These are phyloP conservation scores for Lodderomyces theae DNA, from an alignment of 1,139 yeast genomes.

Conservation along the genomic window DNA sequence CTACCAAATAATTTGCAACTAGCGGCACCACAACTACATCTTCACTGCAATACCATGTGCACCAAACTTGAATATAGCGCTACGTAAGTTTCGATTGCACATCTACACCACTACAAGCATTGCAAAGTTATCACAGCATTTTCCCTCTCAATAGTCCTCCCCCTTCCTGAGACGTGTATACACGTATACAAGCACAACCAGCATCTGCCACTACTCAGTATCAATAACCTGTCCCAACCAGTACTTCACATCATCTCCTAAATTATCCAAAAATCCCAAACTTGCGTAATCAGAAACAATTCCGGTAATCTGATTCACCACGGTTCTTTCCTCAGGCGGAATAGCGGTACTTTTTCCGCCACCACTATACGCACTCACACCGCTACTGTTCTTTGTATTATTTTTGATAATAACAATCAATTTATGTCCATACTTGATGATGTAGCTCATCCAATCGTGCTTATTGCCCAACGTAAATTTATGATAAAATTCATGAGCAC, in stretches of 20 bases:
- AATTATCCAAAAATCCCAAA: slow-evolving; percentile 41
- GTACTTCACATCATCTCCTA: slow-evolving; percentile 43
- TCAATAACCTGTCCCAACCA: slow-evolving; percentile 30
- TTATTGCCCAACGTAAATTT: slow-evolving; percentile 39
- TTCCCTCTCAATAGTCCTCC: too few relatives aligned
- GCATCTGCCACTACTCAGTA: slow-evolving; percentile 2
- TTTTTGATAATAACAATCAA: slow-evolving; percentile 38
- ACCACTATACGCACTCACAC: slow-evolving; percentile 7
- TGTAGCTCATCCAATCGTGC: slow-evolving; percentile 48
- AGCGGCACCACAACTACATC: too few relatives aligned
- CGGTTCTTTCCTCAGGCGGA: slow-evolving; percentile 11
- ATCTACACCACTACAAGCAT: too few relatives aligned
- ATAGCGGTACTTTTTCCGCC: too few relatives aligned
- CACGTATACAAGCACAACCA: too few relatives aligned
- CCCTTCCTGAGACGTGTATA: too few relatives aligned
- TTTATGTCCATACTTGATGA: slow-evolving; percentile 29
- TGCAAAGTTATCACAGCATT: too few relatives aligned
- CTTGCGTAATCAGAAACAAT: slow-evolving; percentile 27
- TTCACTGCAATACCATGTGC: too few relatives aligned
- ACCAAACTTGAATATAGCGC: too few relatives aligned
- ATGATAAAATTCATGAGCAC: slow-evolving; percentile 38
- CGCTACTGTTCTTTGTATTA: slow-evolving; percentile 23
- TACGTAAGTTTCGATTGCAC: too few relatives aligned
- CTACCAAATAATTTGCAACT: too few relatives aligned
- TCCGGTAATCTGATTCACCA: slow-evolving; percentile 20